Conservation (phyloP, 2,329 filamentous ascomycete genomes). For the Dichotomopilus funicola region DNA sequence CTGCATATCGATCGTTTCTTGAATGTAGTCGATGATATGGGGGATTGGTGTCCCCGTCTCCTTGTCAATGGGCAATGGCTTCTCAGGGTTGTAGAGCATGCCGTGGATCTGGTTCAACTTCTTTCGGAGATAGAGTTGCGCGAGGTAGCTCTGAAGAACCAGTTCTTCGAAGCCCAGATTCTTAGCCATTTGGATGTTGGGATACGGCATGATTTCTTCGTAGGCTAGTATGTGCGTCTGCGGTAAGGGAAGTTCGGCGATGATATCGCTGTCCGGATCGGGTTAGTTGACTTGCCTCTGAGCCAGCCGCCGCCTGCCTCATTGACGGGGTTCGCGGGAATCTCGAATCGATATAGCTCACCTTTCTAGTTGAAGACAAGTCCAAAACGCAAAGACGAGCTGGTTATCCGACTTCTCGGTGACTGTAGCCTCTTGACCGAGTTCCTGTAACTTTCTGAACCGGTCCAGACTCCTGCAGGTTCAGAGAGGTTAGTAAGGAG, state of each 20-base stretch:
- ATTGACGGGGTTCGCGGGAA: neutral
- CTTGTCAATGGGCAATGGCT: constrained; percentile 18
- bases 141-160: constrained; percentile 54
- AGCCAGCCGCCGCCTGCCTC: neutral
- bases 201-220: constrained; percentile 60
- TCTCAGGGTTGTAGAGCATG: constrained; percentile 45
- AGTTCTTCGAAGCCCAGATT: constrained; percentile 39
- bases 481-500: neutral
- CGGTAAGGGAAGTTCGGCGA: constrained; percentile 70
- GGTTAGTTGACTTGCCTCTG: neutral
- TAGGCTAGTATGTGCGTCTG: constrained; percentile 56
- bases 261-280: constrained; percentile 60
- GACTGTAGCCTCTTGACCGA: constrained; percentile 24
- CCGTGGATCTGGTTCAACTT: constrained; percentile 58
- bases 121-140: constrained; percentile 58
- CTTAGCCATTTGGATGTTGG: constrained; percentile 45
- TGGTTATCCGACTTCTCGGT: constrained; percentile 52
- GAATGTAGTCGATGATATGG: constrained; percentile 40
- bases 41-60: constrained; percentile 25
- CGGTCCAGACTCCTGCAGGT: constrained; percentile 42
- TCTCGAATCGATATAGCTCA: constrained; percentile 30
- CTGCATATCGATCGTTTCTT: constrained; percentile 25
- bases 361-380: constrained; percentile 88
- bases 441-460: constrained; percentile 36
- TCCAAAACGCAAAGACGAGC: constrained; percentile 79